Base-by-base conservation (phyloP, 1,284 basidiomycete genomes). In the Microbotryomycetes sp. region DNA sequence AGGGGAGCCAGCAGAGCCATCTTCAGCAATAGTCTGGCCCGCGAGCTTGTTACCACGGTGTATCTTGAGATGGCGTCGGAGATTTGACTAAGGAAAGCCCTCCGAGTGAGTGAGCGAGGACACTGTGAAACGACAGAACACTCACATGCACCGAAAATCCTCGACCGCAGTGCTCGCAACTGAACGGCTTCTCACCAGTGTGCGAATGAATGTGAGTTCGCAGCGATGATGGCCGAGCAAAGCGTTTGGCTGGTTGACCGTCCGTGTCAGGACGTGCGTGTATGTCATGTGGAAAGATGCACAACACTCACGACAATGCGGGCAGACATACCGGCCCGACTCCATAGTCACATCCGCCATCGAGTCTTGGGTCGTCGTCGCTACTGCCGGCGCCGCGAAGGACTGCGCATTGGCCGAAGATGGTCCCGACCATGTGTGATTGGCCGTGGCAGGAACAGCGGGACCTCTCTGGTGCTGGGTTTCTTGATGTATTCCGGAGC, bases 181-280 rank as follows among this genome's bases (percentile, higher is more conserved):
- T 56, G 60, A 69, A 69, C 0, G 67, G 67, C 49, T 67, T 67
- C 59, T 69, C 67, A 49, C 66, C 67, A 16, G 67, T 69, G 52
- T 69, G 67, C 49, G 67, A 67, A 41, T 61, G 64, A 26, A 68
- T 64, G 51, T 69, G 67, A 13, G 60, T 69, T 5, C 62, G 58
- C 1, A 69, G 58, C 2, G 65, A 65, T 0, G 66, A 68, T 0
- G 65, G 65, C 2, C 65, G 59, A 3, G 65, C 67, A 27, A 69
- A 69, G n/a, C 65, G 60, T 48, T 69, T 69, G 2, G 62, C 50
- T 23, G 46, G 26, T 21, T 55, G 29, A 2, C 30, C 23, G 29
- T 35, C 48, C 30, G 21, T 55, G 47, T 49, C n/a, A n/a, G n/a
- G n/a, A n/a, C n/a, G n/a, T n/a, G n/a, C n/a, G n/a, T n/a, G n/a